Conservation (phyloP, 345 rosid species). For the Adansonia digitata region DNA sequence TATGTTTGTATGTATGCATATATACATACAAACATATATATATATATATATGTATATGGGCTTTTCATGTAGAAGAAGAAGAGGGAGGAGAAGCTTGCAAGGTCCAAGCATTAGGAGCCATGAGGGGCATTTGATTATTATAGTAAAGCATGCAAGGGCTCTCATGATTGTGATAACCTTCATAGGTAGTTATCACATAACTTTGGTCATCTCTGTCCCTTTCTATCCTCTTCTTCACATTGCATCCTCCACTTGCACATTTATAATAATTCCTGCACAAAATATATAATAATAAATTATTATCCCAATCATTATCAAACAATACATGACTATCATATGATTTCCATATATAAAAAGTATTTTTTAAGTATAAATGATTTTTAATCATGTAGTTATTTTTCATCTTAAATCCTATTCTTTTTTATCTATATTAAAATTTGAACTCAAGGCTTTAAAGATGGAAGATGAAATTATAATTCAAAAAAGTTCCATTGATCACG, state of each 20-base stretch:
- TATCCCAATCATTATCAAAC: background rate
- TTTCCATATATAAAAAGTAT: too few relatives aligned
- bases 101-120: conserved; percentile 10
- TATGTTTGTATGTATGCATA: too few relatives aligned
- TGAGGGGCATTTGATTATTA: conserved; percentile 25
- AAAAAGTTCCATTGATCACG: background rate
- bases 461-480: background rate
- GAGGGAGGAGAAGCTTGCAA: conserved; percentile 15
- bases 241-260: conserved; percentile 66
- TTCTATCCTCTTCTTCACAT: conserved; percentile 82
- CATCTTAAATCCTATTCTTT: background rate
- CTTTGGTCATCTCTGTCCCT: conserved; percentile 62
- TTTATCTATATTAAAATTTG: too few relatives aligned
- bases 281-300: background rate
- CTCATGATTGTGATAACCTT: conserved; percentile 68
- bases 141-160: conserved; percentile 40
- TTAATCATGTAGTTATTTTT: background rate
- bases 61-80: conserved; percentile 10
- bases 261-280: conserved; percentile 67
- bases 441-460: too few relatives aligned
- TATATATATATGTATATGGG: background rate
- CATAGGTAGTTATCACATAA: conserved; percentile 80
- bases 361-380: background rate
- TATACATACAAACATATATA: background rate
- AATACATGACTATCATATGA: background rate